A percentile compares a stretch with the other conserved stretches of the same genome.
phyloP scores from a whole-genome alignment of 306 rosid genomes.

The Gillenia trifoliata region DNA sequence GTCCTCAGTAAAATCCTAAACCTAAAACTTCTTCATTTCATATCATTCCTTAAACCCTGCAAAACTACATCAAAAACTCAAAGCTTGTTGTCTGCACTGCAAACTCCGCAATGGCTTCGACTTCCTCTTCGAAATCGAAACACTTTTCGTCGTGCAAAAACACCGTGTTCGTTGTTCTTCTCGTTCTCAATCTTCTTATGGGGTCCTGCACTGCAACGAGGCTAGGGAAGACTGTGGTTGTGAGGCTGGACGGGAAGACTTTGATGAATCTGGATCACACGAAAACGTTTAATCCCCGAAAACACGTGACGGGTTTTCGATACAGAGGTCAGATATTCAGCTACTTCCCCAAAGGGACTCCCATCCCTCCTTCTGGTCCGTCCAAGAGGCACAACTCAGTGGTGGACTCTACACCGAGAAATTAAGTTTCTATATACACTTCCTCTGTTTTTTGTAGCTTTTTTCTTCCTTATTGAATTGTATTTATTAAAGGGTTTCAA shows the following conservation, averaged over 20 bases:
- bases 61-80: not conserved
- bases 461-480: constrained; percentile 12
- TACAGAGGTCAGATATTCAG: constrained; percentile 47
- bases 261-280: constrained; percentile 6
- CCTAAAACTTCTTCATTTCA: not conserved
- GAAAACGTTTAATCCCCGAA: constrained; percentile 15
- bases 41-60: constrained; percentile 24
- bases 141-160: constrained; percentile 17
- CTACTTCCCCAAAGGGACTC: constrained; percentile 68
- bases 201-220: constrained; percentile 58
- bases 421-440: constrained; percentile 24
- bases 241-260: constrained; percentile 1
- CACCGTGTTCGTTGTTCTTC: constrained; percentile 16
- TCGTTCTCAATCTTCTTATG: constrained; percentile 35
- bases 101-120: constrained; percentile 37
- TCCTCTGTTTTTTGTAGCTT: constrained; percentile 2
- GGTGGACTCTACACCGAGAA: constrained; percentile 47
- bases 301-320: constrained; percentile 17
- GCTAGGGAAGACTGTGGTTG: constrained; percentile 32
- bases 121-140: constrained; percentile 25
- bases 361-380: constrained; percentile 82
- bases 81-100: not conserved
- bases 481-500: constrained; percentile 13
- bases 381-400: constrained; percentile 74
- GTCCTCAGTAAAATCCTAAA: not conserved